phyloP scores from a whole-genome alignment of 345 rosid genomes.

The Passiflora organensis region DNA sequence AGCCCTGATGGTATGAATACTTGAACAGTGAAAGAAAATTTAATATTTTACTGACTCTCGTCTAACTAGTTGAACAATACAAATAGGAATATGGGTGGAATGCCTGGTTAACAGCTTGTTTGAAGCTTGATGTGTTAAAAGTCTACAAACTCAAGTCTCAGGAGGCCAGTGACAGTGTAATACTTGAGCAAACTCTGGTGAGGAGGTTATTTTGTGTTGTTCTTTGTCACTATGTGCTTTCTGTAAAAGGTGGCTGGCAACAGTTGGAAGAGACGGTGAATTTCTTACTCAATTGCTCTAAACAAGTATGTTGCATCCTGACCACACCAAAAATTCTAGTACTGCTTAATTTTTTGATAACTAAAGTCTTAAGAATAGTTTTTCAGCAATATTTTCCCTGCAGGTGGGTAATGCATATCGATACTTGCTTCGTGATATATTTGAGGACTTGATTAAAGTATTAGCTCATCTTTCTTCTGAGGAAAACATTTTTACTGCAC shows the following conservation, averaged over 20 bases:
- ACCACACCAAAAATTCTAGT: slow-evolving; percentile 5
- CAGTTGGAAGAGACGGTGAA: slow-evolving; percentile 83
- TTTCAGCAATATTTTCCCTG: slow-evolving; percentile 16
- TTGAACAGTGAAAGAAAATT: slow-evolving; percentile 4
- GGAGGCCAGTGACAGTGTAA: slow-evolving; percentile 34
- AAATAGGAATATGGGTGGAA: slow-evolving; percentile 88
- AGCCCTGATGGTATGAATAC: slow-evolving; percentile 68
- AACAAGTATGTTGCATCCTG: slow-evolving; percentile 48
- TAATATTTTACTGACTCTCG: background rate
- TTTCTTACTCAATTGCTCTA: slow-evolving; percentile 60
- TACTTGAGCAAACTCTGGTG: slow-evolving; percentile 56
- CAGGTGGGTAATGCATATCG: slow-evolving; percentile 59
- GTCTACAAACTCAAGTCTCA: slow-evolving; percentile 41
- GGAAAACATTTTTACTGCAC: slow-evolving; percentile 76
- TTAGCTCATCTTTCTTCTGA: slow-evolving; percentile 66
- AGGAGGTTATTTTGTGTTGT: slow-evolving; percentile 70
- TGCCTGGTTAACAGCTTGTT: slow-evolving; percentile 73
- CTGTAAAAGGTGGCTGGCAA: slow-evolving; percentile 97
- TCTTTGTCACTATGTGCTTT: slow-evolving; percentile 72
- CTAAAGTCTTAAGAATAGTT: background rate
- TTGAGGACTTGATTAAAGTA: slow-evolving; percentile 58
- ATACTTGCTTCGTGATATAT: slow-evolving; percentile 70
- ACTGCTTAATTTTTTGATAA: background rate
- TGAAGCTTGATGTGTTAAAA: slow-evolving; percentile 65
- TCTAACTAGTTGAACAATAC: slow-evolving; percentile 25